phyloP scores from a whole-genome alignment of 441 rosid genomes.

The Adansonia grandidieri region DNA sequence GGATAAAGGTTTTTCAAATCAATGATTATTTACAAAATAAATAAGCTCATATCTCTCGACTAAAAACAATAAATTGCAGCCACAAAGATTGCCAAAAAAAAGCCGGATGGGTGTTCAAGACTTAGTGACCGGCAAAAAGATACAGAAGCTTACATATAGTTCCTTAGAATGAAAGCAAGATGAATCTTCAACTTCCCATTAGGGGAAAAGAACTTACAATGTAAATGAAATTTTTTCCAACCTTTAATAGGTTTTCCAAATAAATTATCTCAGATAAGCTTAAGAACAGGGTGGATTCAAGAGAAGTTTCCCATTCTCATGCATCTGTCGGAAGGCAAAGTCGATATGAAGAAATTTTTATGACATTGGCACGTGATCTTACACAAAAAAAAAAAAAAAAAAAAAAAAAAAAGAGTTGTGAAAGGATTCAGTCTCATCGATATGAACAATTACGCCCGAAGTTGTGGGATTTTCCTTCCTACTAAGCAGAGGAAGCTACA shows the following conservation, averaged over 20 bases:
- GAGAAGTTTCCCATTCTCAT: conserved; percentile 20
- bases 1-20: background rate
- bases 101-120: background rate
- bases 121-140: background rate
- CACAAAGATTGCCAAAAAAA: conserved; percentile 1
- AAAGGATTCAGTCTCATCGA: conserved; percentile 38
- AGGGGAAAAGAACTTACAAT: background rate
- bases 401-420: background rate
- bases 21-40: background rate
- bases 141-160: background rate
- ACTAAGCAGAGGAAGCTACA: conserved; percentile 24
- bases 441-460: conserved; percentile 24
- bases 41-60: background rate
- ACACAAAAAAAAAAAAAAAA: no score
- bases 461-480: conserved; percentile 29
- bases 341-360: conserved; percentile 21
- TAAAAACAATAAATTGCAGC: background rate
- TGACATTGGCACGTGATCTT: background rate
- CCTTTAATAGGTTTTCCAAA: background rate
- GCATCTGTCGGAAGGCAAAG: background rate
- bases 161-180: no score
- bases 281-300: background rate
- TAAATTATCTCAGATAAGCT: conserved; percentile 2
- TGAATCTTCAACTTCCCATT: background rate
- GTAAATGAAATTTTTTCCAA: background rate